A percentile compares a stretch with the other conserved stretches of the same genome.
Conservation (phyloP, 306 rosid species). For the Medicago arabica region DNA sequence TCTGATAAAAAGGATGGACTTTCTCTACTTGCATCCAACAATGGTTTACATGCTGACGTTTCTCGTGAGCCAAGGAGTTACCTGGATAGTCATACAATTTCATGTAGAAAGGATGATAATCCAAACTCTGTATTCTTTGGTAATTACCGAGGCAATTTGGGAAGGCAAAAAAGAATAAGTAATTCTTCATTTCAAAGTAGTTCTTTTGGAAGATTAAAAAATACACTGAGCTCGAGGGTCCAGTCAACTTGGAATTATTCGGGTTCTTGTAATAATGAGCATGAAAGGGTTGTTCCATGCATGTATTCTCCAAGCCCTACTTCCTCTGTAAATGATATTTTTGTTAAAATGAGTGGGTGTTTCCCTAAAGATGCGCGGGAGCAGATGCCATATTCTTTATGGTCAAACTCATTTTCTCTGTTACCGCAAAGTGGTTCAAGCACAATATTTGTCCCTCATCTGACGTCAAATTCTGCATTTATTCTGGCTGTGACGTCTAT, state of each 20-base stretch:
- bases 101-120: constrained; percentile 56
- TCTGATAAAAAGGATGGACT: constrained; percentile 67
- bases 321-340: constrained; percentile 67
- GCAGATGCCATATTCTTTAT: constrained; percentile 55
- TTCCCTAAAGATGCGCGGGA: constrained; percentile 49
- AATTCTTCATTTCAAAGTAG: constrained; percentile 42
- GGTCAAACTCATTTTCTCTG: constrained; percentile 83
- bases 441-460: constrained; percentile 78
- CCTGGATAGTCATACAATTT: constrained; percentile 52
- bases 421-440: constrained; percentile 91
- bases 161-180: constrained; percentile 46
- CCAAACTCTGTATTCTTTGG: constrained; percentile 45
- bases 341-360: constrained; percentile 68
- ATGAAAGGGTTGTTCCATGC: constrained; percentile 68
- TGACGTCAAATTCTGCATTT: constrained; percentile 69
- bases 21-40: constrained; percentile 55
- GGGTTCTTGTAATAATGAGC: constrained; percentile 55
- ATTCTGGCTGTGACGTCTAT: constrained; percentile 77
- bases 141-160: constrained; percentile 42
- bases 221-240: constrained; percentile 40
- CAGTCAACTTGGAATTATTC: constrained; percentile 48
- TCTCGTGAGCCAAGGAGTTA: constrained; percentile 42
- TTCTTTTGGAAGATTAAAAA: constrained; percentile 43
- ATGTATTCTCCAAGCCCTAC: constrained; percentile 73
- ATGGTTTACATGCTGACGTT: constrained; percentile 42